These are phyloP conservation scores for Chaetoceros muelleri DNA, from an alignment of 108 stramenopile genomes.

Conservation along the genomic window DNA sequence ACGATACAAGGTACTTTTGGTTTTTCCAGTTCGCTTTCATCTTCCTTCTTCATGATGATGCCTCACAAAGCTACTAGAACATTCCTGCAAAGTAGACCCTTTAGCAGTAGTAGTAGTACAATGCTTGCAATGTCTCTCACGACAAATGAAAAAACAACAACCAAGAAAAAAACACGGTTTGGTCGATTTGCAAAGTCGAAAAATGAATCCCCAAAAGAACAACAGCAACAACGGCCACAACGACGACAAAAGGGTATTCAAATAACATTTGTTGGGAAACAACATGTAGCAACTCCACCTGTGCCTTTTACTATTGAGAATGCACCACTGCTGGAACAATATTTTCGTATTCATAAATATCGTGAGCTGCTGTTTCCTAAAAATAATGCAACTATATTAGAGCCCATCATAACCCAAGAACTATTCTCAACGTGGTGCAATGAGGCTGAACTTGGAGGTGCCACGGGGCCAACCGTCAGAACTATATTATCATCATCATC, in stretches of 20 bases:
- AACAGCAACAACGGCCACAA: no score
- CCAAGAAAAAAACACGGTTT: no score
- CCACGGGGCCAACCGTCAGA: background rate
- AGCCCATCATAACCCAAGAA: background rate
- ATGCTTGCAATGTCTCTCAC: no score
- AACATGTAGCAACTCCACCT: background rate
- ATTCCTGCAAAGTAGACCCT: no score
- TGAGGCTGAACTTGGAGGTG: background rate
- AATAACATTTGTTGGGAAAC: background rate
- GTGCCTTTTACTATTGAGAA: background rate
- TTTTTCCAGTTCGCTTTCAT: no score
- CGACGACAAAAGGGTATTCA: background rate
- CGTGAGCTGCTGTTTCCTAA: background rate
- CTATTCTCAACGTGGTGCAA: background rate
- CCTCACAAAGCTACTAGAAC: no score
- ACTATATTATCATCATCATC: background rate
- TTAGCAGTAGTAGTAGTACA: no score
- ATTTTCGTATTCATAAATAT: background rate
- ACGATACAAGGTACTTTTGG: no score
- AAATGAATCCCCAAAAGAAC: no score
- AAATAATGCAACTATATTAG: background rate
- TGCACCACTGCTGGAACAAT: background rate
- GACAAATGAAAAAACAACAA: no score
- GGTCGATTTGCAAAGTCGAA: no score
- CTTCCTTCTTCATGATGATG: no score